phyloP scores from a whole-genome alignment of 2,329 filamentous ascomycete genomes.

The Penicillium freii region DNA sequence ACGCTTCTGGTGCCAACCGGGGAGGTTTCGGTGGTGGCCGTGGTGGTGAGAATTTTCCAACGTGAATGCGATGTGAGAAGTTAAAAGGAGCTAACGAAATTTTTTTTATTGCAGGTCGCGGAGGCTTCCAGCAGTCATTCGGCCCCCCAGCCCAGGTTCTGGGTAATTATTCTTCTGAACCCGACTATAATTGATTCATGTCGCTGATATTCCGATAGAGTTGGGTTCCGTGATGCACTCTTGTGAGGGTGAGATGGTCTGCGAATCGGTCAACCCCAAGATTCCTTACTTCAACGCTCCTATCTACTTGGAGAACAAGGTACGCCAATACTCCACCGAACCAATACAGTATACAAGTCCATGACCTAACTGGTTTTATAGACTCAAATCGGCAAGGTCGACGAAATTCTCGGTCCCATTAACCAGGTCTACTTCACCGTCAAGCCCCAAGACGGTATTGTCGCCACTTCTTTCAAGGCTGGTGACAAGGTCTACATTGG shows the following conservation, averaged over 20 bases:
- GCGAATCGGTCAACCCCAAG: conserved; percentile 91
- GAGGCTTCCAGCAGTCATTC: conserved; percentile 61
- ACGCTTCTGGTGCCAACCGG: conserved; percentile 53
- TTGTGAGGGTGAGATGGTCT: conserved; percentile 96
- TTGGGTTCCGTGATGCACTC: conserved; percentile 94
- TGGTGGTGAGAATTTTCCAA: conserved; percentile 38
- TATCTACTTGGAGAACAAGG: conserved; percentile 99
- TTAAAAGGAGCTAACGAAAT: conserved; percentile 33
- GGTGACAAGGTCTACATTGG: conserved; percentile 98
- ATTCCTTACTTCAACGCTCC: conserved; percentile 99
- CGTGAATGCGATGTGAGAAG: conserved; percentile 1
- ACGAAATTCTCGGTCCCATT: conserved; percentile 95
- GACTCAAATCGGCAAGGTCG: conserved; percentile 91
- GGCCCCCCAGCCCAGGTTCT: conserved; percentile 63
- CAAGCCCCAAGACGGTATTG: conserved; percentile 94
- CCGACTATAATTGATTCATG: conserved; percentile 1
- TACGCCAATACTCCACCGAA: conserved; percentile 33
- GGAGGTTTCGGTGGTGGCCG: conserved; percentile 44
- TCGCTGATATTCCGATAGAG: conserved; percentile 55
- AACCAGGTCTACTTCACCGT: conserved; percentile 99
- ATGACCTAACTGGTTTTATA: conserved; percentile 34
- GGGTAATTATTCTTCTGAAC: conserved; percentile 41
- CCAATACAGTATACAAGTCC: background rate
- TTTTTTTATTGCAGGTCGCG: conserved; percentile 53
- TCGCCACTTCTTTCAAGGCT: conserved; percentile 88